Percentiles rank a stretch among this genome's conserved stretches.
Conservation (phyloP, 352 stramenopile genomes). For the Phytophthora sojae region DNA sequence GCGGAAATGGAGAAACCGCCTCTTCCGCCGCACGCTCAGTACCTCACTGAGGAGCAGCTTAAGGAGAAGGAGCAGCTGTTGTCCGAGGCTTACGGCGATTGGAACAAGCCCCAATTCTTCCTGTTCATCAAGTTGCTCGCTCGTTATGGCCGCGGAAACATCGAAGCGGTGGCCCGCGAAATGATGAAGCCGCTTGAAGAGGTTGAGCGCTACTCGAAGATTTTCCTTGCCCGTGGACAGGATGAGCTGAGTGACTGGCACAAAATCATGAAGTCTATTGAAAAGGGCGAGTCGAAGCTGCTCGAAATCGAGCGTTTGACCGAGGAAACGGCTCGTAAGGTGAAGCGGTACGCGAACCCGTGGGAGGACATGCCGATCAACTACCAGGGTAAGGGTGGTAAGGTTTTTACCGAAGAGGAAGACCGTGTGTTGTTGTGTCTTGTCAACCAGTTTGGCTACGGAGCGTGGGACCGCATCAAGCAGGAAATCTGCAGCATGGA, state of each 20-base stretch:
- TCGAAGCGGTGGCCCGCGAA: constrained; percentile 81
- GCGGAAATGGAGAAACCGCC: constrained; percentile 78
- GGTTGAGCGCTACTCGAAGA: constrained; percentile 67
- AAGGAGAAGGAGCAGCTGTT: constrained; percentile 94
- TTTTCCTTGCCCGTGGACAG: constrained; percentile 76
- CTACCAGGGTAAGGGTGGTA: constrained; percentile 91
- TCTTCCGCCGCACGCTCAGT: constrained; percentile 74
- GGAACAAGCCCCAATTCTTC: constrained; percentile 91
- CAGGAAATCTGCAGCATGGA: constrained; percentile 94
- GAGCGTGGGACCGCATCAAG: constrained; percentile 97
- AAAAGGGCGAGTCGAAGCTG: constrained; percentile 89
- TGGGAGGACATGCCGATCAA: constrained; percentile 91
- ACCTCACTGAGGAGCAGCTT: constrained; percentile 86
- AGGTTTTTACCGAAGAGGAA: constrained; percentile 97
- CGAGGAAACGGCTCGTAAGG: constrained; percentile 76
- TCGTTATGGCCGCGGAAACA: constrained; percentile 78
- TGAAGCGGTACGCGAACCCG: constrained; percentile 81
- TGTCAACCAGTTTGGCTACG: constrained; percentile 98
- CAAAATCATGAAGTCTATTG: constrained; percentile 89
- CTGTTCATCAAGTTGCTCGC: constrained; percentile 87
- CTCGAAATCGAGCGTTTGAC: constrained; percentile 88
- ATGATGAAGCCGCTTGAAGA: constrained; percentile 87
- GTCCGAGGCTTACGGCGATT: constrained; percentile 82
- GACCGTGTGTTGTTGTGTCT: constrained; percentile 98
- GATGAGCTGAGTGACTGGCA: constrained; percentile 83